phyloP scores from a whole-genome alignment of 441 rosid species.

The Syzygium syzygioides region DNA sequence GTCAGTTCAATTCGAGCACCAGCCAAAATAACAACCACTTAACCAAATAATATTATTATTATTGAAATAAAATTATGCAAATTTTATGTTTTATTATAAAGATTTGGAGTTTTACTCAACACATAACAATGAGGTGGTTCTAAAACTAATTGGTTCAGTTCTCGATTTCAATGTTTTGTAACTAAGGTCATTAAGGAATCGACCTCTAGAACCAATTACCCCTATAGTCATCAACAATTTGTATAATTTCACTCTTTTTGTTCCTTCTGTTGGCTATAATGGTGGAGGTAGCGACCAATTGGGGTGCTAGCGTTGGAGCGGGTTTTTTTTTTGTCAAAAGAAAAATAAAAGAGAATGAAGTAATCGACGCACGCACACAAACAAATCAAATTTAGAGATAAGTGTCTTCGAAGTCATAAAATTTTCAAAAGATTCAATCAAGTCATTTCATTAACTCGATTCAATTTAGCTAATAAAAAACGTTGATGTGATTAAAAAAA shows the following conservation, averaged over 20 bases:
- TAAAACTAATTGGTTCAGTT: not conserved
- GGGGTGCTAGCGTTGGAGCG: not conserved
- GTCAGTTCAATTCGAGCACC: not conserved
- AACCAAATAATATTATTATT: not conserved
- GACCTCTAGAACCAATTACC: rapidly evolving
- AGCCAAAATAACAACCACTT: not conserved
- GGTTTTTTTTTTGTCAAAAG: not conserved
- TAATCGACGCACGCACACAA: rapidly evolving
- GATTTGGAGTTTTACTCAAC: not conserved
- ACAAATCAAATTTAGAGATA: not conserved
- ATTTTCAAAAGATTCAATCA: too few relatives aligned
- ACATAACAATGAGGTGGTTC: not conserved
- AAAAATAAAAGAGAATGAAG: not conserved
- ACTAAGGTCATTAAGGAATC: not conserved
- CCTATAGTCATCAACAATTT: not conserved
- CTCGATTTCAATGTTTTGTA: not conserved
- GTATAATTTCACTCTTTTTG: not conserved
- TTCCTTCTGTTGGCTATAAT: too few relatives aligned
- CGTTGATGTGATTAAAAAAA: too few relatives aligned
- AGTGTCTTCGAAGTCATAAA: not conserved
- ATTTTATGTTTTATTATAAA: not conserved
- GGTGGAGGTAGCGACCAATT: too few relatives aligned
- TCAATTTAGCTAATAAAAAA: too few relatives aligned
- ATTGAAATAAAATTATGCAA: too few relatives aligned
- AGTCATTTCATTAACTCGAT: too few relatives aligned